Conservation (phyloP, 139 green algal genomes). For the Tetradesmus lagerheimii region DNA sequence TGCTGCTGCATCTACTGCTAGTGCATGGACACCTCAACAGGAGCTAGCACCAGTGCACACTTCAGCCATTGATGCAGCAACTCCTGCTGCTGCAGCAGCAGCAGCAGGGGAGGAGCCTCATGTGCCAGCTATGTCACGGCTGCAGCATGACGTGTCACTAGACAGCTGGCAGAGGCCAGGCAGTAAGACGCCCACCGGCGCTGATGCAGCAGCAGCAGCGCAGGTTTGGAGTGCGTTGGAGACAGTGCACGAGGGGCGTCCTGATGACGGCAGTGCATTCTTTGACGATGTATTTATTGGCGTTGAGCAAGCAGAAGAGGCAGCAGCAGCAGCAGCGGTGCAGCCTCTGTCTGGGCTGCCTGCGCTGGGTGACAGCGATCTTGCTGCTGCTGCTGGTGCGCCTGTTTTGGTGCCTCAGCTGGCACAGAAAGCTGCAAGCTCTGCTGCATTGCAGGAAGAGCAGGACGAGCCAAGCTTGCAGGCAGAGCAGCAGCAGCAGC, state of each 20-base stretch:
- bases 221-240: neutral
- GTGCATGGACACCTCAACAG: neutral
- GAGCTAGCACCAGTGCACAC: neutral
- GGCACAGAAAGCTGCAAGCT: neutral
- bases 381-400: neutral
- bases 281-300: neutral
- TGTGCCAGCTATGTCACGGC: neutral
- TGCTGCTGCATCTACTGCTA: neutral
- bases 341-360: neutral
- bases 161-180: neutral
- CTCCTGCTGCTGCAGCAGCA: too few species aligned
- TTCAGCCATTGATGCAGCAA: neutral
- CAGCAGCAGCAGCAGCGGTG: neutral
- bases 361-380: neutral
- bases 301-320: neutral
- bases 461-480: neutral
- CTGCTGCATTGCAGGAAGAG: neutral
- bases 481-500: neutral
- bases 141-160: neutral
- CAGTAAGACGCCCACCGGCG: neutral
- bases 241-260: neutral
- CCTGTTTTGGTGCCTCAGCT: neutral
- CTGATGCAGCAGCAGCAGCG: neutral
- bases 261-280: neutral
- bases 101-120: neutral